Conservation (phyloP, 2,329 filamentous ascomycete species). For the Plenodomus tracheiphilus region DNA sequence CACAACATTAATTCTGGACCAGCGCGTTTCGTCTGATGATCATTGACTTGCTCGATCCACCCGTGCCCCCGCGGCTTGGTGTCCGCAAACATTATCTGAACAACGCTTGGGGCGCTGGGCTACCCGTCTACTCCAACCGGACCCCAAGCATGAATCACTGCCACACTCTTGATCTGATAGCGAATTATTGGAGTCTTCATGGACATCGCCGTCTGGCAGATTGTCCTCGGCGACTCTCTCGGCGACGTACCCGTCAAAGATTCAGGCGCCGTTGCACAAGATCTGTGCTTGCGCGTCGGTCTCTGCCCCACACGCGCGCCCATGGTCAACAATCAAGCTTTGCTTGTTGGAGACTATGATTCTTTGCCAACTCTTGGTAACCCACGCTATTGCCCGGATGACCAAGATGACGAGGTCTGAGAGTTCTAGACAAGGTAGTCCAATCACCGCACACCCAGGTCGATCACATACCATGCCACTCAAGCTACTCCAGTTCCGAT, state of each 20-base stretch:
- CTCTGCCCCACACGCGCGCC: neutral
- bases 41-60: neutral
- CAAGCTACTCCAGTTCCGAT: no score
- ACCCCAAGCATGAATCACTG: neutral
- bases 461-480: no score
- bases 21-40: neutral
- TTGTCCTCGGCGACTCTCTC: neutral
- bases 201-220: neutral
- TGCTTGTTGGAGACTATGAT: neutral
- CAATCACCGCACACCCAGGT: no score
- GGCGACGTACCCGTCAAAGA: neutral
- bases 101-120: neutral
- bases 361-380: neutral
- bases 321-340: neutral
- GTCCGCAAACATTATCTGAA: neutral
- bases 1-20: neutral
- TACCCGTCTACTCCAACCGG: neutral
- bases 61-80: neutral
- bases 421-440: no score
- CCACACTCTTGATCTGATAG: neutral
- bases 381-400: neutral
- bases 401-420: neutral
- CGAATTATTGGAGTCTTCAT: neutral
- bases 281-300: neutral
- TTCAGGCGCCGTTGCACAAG: neutral